Base-by-base conservation (phyloP, 768 basidiomycete species). In the Filobasidium wieringae region DNA sequence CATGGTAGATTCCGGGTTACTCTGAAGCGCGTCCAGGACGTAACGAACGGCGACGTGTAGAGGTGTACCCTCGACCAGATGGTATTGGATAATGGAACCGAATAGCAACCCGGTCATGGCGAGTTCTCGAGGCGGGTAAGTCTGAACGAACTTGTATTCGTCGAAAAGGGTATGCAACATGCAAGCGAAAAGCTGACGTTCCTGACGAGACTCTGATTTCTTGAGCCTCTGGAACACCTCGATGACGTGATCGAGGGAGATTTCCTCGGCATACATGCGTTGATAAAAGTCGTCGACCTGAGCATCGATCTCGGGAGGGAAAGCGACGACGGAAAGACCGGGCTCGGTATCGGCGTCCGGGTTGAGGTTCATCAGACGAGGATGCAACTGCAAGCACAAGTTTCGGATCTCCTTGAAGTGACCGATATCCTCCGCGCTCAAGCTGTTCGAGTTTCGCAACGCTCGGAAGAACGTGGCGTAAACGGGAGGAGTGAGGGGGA, bases 151-250 rank as follows among this genome's bases (percentile, higher is more conserved):
- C 69, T 91, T 92, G 82, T 95, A 95, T 76, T 99, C 95, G 81
- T 97, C 95, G 76, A 99, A 96, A 41, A 99, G 82, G 79, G 95
- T 93, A 77, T 96, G 92, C 51, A 99, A 84, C 84, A 95, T 95
- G 81, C 91, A 96, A n/a, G 91, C 95, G 71, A 96, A 96, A 61
- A 95, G 82, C 75, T 97, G 90, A 71, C 93, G 89, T 65, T 96
- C 91, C 56, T 84, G 83, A 43, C 84, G 76, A 64, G 85, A 87
- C 31, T 81, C 79, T 30, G 91, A 92, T 51, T 80, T 81, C 70
- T 92, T 90, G 77, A 84, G 82, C 55, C 84, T 81, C 74, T 88
- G 86, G 27, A 99, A 82, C 76, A 90, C 83, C 27, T 80, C 76
- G 61, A 96, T 87, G 63, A 97, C 90, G 61, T 93, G 88, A 72